Evolutionary conservation across 768 basidiomycete species (phyloP).

Genomic region (Plicaturopsis crispa): DNA sequence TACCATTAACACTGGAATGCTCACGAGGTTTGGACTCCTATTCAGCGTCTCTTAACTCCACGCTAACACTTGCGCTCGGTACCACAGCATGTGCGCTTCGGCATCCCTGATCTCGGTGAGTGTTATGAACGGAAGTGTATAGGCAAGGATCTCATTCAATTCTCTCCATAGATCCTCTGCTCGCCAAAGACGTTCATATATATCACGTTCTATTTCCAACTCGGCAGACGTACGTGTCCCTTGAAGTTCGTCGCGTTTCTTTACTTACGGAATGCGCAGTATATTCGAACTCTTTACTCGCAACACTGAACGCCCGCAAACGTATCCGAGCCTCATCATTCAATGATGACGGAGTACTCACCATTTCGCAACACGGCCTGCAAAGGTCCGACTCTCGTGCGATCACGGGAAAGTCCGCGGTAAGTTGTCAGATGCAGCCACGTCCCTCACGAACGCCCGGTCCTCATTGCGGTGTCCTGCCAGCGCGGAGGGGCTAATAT

Average conservation of each 20-base stretch:
- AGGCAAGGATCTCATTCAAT: no score
- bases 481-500: constrained; percentile 18
- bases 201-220: constrained; percentile 52
- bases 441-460: no score
- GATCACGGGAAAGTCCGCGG: constrained; percentile 23
- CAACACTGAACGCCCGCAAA: constrained; percentile 49
- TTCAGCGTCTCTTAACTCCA: no score
- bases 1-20: no score
- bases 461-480: no score
- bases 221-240: constrained; percentile 40
- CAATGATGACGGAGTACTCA: no score
- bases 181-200: constrained; percentile 46
- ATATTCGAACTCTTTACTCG: constrained; percentile 55
- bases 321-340: no score
- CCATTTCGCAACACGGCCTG: no score
- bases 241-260: no score
- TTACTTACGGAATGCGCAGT: constrained; percentile 32
- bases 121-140: constrained; percentile 1
- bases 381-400: constrained; percentile 31
- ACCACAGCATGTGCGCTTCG: constrained; percentile 47
- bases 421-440: constrained; percentile 26
- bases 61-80: no score
- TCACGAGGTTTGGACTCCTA: no score
- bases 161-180: constrained; percentile 33
- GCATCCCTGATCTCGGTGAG: constrained; percentile 44